Percentiles rank a stretch among this genome's conserved stretches.
Evolutionary conservation across 2,329 filamentous ascomycete genomes (phyloP).

Genomic region (Emericellopsis cladophorae): DNA sequence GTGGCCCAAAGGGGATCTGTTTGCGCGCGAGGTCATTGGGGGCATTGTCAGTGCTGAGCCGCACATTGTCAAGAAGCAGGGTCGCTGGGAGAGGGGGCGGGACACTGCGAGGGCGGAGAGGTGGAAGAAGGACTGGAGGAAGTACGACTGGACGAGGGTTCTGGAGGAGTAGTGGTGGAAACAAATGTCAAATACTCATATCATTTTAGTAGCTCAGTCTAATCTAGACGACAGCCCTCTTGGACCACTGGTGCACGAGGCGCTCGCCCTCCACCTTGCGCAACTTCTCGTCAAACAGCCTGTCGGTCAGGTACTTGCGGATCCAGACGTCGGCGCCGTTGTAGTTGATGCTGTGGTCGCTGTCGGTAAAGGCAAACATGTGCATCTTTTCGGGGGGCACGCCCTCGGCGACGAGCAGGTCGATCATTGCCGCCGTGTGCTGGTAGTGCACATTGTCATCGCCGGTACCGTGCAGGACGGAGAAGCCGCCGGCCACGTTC

Average conservation of each 20-base stretch:
- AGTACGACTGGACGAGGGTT: slow-evolving; percentile 76
- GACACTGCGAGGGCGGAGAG: slow-evolving; percentile 56
- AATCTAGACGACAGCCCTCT: background rate
- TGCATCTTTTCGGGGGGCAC: slow-evolving; percentile 50
- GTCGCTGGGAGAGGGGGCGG: slow-evolving; percentile 64
- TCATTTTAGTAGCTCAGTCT: background rate
- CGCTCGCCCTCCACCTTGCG: slow-evolving; percentile 25
- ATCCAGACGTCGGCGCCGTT: slow-evolving; percentile 41
- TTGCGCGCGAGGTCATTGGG: slow-evolving; percentile 82
- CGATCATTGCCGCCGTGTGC: slow-evolving; percentile 47
- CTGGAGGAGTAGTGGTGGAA: slow-evolving; percentile 14
- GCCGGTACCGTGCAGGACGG: slow-evolving; percentile 53
- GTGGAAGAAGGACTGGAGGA: slow-evolving; percentile 77
- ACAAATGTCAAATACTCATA: too few species aligned
- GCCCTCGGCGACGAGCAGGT: slow-evolving; percentile 44
- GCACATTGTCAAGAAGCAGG: slow-evolving; percentile 81
- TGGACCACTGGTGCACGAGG: slow-evolving; percentile 21
- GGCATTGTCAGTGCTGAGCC: slow-evolving; percentile 80
- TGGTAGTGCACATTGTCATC: slow-evolving; percentile 66
- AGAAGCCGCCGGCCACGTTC: slow-evolving; percentile 44
- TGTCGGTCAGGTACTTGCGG: slow-evolving; percentile 49
- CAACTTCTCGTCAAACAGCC: slow-evolving; percentile 48
- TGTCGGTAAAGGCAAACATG: slow-evolving; percentile 53
- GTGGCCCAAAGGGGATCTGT: slow-evolving; percentile 87
- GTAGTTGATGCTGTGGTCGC: slow-evolving; percentile 48